Conservation (phyloP, 176 grass and related monocot genomes). For the Rhynchospora tenuis region DNA sequence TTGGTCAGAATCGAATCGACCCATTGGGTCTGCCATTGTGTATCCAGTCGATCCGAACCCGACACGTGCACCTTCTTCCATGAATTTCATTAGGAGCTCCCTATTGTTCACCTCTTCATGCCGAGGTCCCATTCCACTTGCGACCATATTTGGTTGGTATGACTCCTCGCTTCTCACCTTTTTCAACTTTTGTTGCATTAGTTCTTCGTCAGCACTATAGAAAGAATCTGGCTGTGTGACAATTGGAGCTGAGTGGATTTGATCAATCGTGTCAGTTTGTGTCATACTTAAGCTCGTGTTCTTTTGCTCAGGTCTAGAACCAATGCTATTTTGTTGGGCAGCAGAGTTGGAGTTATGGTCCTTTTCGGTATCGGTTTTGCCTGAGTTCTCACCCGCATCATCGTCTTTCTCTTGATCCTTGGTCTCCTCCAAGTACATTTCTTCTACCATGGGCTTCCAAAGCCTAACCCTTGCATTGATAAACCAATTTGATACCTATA, state of each 20-base stretch:
- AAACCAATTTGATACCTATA: conserved; percentile 98
- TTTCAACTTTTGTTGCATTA: conserved; percentile 40
- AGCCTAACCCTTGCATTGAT: conserved; percentile 95
- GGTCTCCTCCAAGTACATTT: conserved; percentile 96
- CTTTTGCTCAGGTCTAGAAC: conserved; percentile 18
- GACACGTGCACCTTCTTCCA: conserved; percentile 59
- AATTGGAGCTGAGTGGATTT: conserved; percentile 3
- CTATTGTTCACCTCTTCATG: conserved; percentile 63
- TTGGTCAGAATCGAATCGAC: conserved; percentile 53
- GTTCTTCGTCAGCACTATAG: neutral
- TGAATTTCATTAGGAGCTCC: conserved; percentile 90
- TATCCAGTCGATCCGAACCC: neutral
- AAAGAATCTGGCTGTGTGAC: neutral
- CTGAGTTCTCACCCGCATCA: conserved; percentile 31
- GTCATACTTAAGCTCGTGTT: neutral
- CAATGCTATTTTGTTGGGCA: conserved; percentile 14
- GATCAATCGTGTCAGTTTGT: conserved; percentile 23
- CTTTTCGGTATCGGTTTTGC: conserved; percentile 32
- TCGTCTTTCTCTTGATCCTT: conserved; percentile 53
- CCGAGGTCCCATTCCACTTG: conserved; percentile 16
- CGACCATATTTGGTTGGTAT: conserved; percentile 12
- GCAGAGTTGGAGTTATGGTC: conserved; percentile 19
- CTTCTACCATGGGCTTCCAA: conserved; percentile 99
- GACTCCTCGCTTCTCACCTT: conserved; percentile 42
- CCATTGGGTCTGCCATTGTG: conserved; percentile 31